Base-by-base conservation (phyloP, 257 asterid genomes). In the Scutellaria barbata region DNA sequence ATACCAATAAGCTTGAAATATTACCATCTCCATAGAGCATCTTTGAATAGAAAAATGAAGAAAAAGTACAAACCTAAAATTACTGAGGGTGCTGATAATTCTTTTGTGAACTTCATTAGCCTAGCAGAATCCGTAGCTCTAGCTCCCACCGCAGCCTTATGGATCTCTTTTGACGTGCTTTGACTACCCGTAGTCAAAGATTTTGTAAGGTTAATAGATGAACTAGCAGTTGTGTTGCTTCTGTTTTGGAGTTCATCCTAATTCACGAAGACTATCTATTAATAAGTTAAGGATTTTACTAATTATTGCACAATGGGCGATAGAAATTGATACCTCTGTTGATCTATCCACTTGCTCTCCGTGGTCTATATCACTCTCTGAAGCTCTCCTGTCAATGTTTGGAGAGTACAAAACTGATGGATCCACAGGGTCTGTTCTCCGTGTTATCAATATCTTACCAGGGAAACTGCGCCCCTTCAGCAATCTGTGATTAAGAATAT, bases 381-480 rank as follows among this genome's bases (percentile, higher is more conserved):
- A 72, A 55, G 80, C 77, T 66, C 84, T 82, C 65, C 76, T 79
- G 71, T 74, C 80, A 69, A 75, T 83, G 73, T 47, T 82, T 48
- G 99, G 98, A 75, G 98, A 85, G 30, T 59, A 81, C 75, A 88
- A 41, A 68, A 69, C 66, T 37, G 89, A 77, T 52, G 78, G 93
- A 75, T 83, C 89, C 63, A 81, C 35, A 47, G 92, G 96, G 42
- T 95, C 95, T 33, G 84, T 72, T 69, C 93, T 85, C 78, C 86
- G 79, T 8, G 96, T 85, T 69, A 89, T 89, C 74, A 92, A 81
- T 78, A 95, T 81, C 79, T 92, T 95, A 63, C 99, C 99, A 55
- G 99, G 99, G 75, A 95, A 93, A 81, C 95, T 92, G 39, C 99
- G 96, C 63, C 99, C 99, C 81, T 89, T 95, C 48, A 91, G 93